A percentile compares a stretch with the other conserved stretches of the same genome.
Conservation (phyloP, 1,284 basidiomycete genomes). For the Cronartium ribicola region DNA sequence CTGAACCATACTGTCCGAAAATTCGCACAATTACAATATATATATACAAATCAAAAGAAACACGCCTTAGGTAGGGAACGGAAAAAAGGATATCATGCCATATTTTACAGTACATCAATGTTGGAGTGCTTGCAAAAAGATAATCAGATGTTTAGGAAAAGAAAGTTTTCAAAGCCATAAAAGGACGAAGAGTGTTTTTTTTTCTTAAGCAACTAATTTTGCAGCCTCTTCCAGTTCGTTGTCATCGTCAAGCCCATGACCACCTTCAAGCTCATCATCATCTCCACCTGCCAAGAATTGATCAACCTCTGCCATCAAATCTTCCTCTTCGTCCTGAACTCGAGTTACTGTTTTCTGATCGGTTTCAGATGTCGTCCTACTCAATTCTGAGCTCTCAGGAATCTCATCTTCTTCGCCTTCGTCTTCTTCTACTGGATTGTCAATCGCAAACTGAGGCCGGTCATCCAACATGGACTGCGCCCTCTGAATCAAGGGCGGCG, state of each 20-base stretch:
- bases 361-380: slow-evolving; percentile 39
- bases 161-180: no score
- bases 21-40: no score
- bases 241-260: slow-evolving; percentile 19
- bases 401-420: slow-evolving; percentile 64
- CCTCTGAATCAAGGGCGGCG: slow-evolving; percentile 62
- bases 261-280: slow-evolving; percentile 16
- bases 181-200: background rate
- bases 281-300: slow-evolving; percentile 46
- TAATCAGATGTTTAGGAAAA: no score
- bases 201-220: slow-evolving; percentile 19
- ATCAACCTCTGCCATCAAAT: slow-evolving; percentile 77
- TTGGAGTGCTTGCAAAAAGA: no score
- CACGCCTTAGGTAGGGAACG: no score
- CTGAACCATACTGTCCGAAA: no score
- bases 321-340: slow-evolving; percentile 60
- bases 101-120: no score
- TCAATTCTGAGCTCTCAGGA: slow-evolving; percentile 10
- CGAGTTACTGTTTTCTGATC: slow-evolving; percentile 51
- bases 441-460: slow-evolving; percentile 84
- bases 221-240: slow-evolving; percentile 38
- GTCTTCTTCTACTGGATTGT: slow-evolving; percentile 72
- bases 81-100: no score
- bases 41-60: no score
- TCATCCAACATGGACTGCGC: slow-evolving; percentile 80